Conservation (phyloP, 2,329 filamentous ascomycete species). For the Berkeleyomyces rouxiae region DNA sequence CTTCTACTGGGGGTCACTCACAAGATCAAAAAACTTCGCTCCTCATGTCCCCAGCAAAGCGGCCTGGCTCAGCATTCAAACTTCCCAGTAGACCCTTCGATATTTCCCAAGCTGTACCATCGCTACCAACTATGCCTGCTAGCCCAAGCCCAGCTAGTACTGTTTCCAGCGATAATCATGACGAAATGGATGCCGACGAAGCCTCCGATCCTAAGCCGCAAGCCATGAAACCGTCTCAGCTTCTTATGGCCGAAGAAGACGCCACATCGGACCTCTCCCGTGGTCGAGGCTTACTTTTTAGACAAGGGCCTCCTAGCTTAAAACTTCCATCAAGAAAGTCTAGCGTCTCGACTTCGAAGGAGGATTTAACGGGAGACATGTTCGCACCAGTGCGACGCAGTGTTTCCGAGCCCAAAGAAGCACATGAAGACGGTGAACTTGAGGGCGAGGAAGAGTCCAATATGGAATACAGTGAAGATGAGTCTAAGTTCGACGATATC, state of each 20-base stretch:
- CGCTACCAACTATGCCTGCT: conserved; percentile 1
- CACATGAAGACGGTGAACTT: background rate
- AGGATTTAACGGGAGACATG: conserved; percentile 12
- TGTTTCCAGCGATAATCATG: background rate
- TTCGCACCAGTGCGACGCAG: conserved; percentile 13
- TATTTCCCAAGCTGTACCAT: conserved; percentile 2
- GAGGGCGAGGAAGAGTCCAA: background rate
- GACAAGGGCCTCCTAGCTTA: conserved; percentile 9
- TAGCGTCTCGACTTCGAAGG: conserved; percentile 2
- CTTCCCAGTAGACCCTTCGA: conserved; percentile 8
- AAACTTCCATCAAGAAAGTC: conserved; percentile 9
- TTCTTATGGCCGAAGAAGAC: conserved; percentile 23
- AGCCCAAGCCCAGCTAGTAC: background rate
- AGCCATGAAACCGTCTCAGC: conserved; percentile 18
- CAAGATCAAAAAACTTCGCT: conserved; percentile 29
- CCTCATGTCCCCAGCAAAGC: conserved; percentile 37
- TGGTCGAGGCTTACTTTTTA: conserved; percentile 5
- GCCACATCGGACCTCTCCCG: conserved; percentile 13
- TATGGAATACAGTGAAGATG: conserved; percentile 12
- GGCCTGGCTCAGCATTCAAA: conserved; percentile 16
- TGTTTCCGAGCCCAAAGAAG: background rate
- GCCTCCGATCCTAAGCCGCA: background rate
- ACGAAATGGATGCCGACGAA: background rate
- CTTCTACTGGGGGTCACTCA: conserved; percentile 14
- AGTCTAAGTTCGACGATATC: conserved; percentile 11